Base-by-base conservation (phyloP, 2,329 filamentous ascomycete genomes). In the Pestalotiopsis sp. region DNA sequence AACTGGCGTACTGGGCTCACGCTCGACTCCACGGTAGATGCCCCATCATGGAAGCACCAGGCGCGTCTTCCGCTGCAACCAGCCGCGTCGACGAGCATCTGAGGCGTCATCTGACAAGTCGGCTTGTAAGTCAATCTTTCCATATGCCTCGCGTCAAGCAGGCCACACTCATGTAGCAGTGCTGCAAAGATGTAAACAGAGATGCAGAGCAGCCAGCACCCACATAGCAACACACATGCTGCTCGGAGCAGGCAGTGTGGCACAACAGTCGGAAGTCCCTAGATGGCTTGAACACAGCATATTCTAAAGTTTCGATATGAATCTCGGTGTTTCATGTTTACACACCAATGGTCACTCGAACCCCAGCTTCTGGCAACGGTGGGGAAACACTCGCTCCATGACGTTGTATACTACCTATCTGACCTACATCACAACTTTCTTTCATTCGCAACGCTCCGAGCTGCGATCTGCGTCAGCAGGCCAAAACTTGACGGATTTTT, bases 211-310 rank as follows among this genome's bases (percentile, higher is more conserved):
- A 13, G 27, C 7, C n/a, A 41, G 31, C 14, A 38, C 31, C 31
- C 31, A 17, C 9, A 14, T n/a, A 38, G 38, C 36, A 63, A 3
- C 23, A 63, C 36, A 13, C 9, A 49, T 27, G 20, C n/a, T 36
- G 27, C n/a, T 66, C 57, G 71, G 68, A 70, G 64, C 66, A 64
- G 62, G 61, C 27, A 63, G 63, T 64, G 68, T 78, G 66, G 67
- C 71, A 78, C 77, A 66, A 67, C 72, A 75, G 75, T 73, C 75
- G 76, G 73, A 75, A 74, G 69, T 66, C 69, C 70, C 73, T 73
- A 72, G 73, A 71, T 61, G 70, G 71, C 72, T 72, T 72, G 70
- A 67, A 71, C 68, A 70, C 68, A 68, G 61, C 71, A 69, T 69
- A 69, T 69, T 72, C 72, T 71, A 69, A 67, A 71, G 66, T 65